Evolutionary conservation across 2,329 filamentous ascomycete species (phyloP).

Genomic region (Neopestalotiopsis rosae): DNA sequence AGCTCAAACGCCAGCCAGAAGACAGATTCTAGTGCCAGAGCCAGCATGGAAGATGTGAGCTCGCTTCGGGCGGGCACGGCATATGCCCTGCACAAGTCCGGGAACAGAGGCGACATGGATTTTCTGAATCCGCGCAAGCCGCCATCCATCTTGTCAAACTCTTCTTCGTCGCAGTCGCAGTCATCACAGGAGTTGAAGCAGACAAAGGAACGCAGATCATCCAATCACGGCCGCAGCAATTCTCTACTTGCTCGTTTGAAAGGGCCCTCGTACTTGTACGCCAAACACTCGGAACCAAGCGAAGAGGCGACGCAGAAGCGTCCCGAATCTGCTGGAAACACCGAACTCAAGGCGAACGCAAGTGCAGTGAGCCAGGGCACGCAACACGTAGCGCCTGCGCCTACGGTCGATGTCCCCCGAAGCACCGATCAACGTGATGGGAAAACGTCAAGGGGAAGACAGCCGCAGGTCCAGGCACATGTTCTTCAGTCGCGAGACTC

Average conservation of each 20-base stretch:
- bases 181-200: constrained; percentile 34
- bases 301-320: constrained; percentile 25
- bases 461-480: not conserved
- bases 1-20: constrained; percentile 33
- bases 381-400: not conserved
- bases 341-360: constrained; percentile 1
- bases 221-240: constrained; percentile 34
- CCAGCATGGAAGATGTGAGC: constrained; percentile 24
- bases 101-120: constrained; percentile 23
- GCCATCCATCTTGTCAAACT: constrained; percentile 33
- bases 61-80: constrained; percentile 21
- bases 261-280: constrained; percentile 39
- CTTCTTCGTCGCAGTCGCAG: constrained; percentile 34
- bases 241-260: constrained; percentile 37
- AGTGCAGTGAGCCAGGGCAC: not conserved
- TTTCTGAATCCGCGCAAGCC: constrained; percentile 31
- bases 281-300: constrained; percentile 23
- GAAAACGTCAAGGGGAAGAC: constrained; percentile 8
- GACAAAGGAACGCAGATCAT: constrained; percentile 27
- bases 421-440: not conserved
- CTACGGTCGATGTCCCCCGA: not conserved
- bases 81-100: constrained; percentile 24
- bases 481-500: constrained; percentile 11
- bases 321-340: constrained; percentile 25
- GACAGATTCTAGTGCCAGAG: constrained; percentile 26